Evolutionary conservation across 2,329 filamentous ascomycete genomes (phyloP), one percentile per base, ranked within the genome.

Genomic region (Colletotrichum truncatum): DNA sequence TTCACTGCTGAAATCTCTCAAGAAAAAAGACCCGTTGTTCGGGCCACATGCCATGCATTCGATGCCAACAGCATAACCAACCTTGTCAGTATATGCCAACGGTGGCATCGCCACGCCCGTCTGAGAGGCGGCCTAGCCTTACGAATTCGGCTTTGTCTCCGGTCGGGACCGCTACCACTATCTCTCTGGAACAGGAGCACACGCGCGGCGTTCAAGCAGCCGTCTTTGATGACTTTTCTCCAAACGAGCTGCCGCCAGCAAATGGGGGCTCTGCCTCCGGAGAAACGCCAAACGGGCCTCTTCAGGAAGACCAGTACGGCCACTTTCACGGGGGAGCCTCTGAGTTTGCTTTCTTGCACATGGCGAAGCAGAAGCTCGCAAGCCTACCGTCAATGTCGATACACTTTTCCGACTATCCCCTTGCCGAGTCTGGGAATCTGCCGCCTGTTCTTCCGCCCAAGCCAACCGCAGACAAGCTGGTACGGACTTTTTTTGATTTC

Each of bases 241-340:
- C 45, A 4, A 4, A 11, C 1, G 12, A 30, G 9, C 25, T n/a
- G 18, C 18, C 34, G 7, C 34, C 49, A 39, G 14, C 32, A 6
- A 18, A 39, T 9, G 34, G 9, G 16, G 9, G 21, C 14, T 39
- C n/a, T 21, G 9, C 34, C 14, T 39, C n/a, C 32, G 36, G 32
- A 12, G 49, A 53, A 12, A 53, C 49, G 4, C 49, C 49, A 16
- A 34, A 53, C 7, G 49, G 49, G 26, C 49, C 34, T 12, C 49
- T 53, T 4, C 49, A 53, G 34, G 49, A 41, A 26, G 49, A 53
- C 2, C 34, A 53, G 23, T 53, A 53, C 21, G 49, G 49, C n/a
- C 49, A 38, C 49, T 39, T 53, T 28, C 45, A 49, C 10, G 45
- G 45, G 14, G 45, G 45, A 6, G 45, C 45, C 16, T 49, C 45